A percentile compares a stretch with the other conserved stretches of the same genome.
Conservation (phyloP, 2,329 filamentous ascomycete species). For the Cryoendolithus antarcticus region DNA sequence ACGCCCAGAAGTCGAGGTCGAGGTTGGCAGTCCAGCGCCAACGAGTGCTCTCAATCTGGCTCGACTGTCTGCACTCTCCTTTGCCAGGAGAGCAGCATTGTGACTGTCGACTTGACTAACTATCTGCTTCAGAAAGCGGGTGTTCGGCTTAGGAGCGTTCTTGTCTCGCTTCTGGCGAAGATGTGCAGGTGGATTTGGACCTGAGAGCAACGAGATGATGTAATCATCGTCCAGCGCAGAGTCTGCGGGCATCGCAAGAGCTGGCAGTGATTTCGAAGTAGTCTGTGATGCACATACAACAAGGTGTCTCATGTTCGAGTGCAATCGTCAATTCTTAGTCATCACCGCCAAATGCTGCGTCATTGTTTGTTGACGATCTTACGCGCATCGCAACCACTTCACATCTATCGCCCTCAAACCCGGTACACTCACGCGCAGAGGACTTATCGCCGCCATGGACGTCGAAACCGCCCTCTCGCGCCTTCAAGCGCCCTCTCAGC, state of each 20-base stretch:
- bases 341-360: too few relatives aligned
- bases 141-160: slow-evolving; percentile 71
- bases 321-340: too few relatives aligned
- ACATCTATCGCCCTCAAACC: too few relatives aligned
- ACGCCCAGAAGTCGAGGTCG: not conserved
- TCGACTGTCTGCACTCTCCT: slow-evolving; percentile 67
- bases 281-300: too few relatives aligned
- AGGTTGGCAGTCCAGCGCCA: slow-evolving; percentile 6
- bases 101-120: slow-evolving; percentile 80
- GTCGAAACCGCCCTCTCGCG: slow-evolving; percentile 16
- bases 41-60: slow-evolving; percentile 52
- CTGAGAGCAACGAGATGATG: slow-evolving; percentile 57
- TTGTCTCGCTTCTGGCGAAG: slow-evolving; percentile 7
- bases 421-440: too few relatives aligned
- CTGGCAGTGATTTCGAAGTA: too few relatives aligned
- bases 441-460: slow-evolving; percentile 12
- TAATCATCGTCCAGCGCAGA: slow-evolving; percentile 48
- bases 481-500: slow-evolving; percentile 45
- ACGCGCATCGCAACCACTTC: too few relatives aligned
- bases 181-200: too few relatives aligned
- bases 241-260: too few relatives aligned
- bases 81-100: slow-evolving; percentile 75
- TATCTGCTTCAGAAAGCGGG: slow-evolving; percentile 74
- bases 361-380: too few relatives aligned
- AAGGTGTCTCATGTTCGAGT: too few relatives aligned